These are phyloP conservation scores for Chrysochromulina tobinii DNA, from an alignment of 78 protist species.

Conservation along the genomic window DNA sequence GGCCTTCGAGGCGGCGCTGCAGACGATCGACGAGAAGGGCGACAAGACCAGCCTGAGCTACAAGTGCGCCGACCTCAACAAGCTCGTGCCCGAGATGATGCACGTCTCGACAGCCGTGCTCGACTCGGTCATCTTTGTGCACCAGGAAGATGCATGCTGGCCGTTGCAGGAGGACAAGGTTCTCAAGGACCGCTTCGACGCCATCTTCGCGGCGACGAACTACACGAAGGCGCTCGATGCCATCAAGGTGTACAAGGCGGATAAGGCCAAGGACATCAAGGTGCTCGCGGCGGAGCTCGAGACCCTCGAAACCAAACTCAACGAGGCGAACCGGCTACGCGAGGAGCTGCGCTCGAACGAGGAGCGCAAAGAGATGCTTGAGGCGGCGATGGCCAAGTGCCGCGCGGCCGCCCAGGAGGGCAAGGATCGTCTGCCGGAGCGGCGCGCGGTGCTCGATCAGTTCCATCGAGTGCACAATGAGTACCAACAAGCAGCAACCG, in stretches of 20 bases:
- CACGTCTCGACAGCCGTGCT: conserved; percentile 92
- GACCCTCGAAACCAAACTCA: background rate
- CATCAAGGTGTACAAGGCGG: conserved; percentile 24
- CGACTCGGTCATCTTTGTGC: conserved; percentile 97
- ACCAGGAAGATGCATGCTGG: conserved; percentile 95
- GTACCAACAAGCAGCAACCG: too few species aligned
- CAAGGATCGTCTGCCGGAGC: too few species aligned
- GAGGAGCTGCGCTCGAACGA: too few species aligned
- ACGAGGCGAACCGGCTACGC: background rate
- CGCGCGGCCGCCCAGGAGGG: too few species aligned
- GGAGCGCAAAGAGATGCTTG: too few species aligned
- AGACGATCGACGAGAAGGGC: background rate
- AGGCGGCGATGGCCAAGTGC: too few species aligned
- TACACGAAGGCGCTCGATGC: conserved; percentile 56
- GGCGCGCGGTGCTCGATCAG: too few species aligned
- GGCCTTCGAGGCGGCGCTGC: conserved; percentile 48
- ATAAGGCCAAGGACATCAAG: background rate
- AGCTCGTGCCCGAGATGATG: conserved; percentile 65
- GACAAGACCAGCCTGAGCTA: background rate
- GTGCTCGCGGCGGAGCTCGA: conserved; percentile 14
- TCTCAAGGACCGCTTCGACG: conserved; percentile 93
- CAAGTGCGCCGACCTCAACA: conserved; percentile 47
- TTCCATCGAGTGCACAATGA: too few species aligned
- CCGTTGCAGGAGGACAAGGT: conserved; percentile 74
- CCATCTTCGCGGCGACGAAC: conserved; percentile 88